phyloP scores from a whole-genome alignment of 148 eudicot genomes.

The Camellia japonica region DNA sequence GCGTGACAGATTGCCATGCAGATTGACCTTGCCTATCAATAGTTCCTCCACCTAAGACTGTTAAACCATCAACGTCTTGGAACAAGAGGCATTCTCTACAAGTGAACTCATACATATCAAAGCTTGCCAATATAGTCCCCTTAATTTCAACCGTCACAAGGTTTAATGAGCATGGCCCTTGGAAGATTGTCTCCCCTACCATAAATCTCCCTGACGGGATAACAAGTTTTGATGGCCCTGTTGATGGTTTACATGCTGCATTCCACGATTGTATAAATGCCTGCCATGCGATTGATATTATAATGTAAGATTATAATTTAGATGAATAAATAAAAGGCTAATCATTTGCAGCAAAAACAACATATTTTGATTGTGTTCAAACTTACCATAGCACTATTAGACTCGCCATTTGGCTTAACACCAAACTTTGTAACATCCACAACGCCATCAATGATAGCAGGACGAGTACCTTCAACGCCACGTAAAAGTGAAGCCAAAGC shows the following conservation, averaged over 20 bases:
- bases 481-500: too few species aligned
- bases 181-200: neutral
- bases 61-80: neutral
- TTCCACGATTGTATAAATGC: neutral
- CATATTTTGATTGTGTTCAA: too few species aligned
- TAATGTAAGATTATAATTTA: too few species aligned
- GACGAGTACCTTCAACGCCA: neutral
- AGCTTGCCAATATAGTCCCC: neutral
- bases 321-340: too few species aligned
- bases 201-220: conserved; percentile 2
- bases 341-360: too few species aligned
- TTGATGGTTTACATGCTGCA: neutral
- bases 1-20: neutral
- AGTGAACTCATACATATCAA: neutral
- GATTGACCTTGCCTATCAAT: neutral
- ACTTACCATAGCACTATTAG: neutral
- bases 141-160: neutral
- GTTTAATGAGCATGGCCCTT: neutral
- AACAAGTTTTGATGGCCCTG: conserved; percentile 5
- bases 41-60: neutral
- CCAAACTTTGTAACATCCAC: neutral
- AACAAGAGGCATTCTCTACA: neutral
- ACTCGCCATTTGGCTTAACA: neutral
- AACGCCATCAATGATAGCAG: neutral
- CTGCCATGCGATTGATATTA: neutral